Base-by-base conservation (phyloP, 345 rosid species). In the Carallia brachiata region DNA sequence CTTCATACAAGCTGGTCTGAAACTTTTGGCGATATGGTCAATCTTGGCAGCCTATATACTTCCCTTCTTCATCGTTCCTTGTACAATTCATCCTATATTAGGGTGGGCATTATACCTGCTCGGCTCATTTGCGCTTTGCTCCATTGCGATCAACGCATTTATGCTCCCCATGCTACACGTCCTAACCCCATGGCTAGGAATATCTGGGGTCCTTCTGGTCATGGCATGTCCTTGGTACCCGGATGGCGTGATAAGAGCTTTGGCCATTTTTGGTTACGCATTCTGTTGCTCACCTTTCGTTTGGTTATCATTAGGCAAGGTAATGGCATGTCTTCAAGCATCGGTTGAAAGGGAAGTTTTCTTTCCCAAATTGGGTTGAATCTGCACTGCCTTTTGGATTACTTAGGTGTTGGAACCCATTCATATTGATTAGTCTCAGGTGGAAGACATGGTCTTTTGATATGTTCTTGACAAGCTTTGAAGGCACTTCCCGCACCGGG, bases 51-150 rank as follows among this genome's bases (percentile, higher is more conserved):
- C 96, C 27, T 92, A 95, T 79, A n/a, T 77, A 4, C 56, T 88
- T 48, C 98, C 99, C 4, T 89, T 89, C 87, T 82, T 91, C 77
- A 75, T 84, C 61, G 83, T 92, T 40, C 99, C 98, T 52, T 77
- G 81, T 37, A 95, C 99, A 1, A 73, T 92, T n/a, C 92, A 95
- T 73, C 97, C 98, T 1, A 2, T 95, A 52, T 63, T 88, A 1
- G 99, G 98, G 40, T 95, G 99, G 98, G 77, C 76, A 4, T 30
- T 95, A 27, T 95, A 95, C 85, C 77, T 92, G 76, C 78, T 87
- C 5, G 97, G 97, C 32, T 67, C 90, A 0, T 82, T 89, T 5
- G 85, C 94, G 7, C 86, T 95, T 19, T 84, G 83, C 53, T 80
- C 82, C 5, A 78, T 89, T 60, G 90, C 90, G 0, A 64, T 92